Percentiles rank a stretch among this genome's conserved stretches.
These are phyloP conservation scores for Phyllostachys edulis DNA, from an alignment of 176 grass and related monocot genomes.

Conservation along the genomic window DNA sequence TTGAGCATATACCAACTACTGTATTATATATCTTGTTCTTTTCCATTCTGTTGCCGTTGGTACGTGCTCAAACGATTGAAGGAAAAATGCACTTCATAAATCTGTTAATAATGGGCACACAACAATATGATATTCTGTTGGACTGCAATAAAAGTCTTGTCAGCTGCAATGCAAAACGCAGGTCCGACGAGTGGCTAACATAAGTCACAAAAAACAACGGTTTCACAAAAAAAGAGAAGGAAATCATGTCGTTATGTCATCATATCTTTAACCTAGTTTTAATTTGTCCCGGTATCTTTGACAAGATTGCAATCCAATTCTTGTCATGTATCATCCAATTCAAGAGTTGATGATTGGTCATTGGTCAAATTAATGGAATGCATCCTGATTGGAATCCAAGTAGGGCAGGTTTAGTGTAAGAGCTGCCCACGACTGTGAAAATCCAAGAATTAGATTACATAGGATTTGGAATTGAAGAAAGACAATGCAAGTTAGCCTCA, in stretches of 20 bases:
- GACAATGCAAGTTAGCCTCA: background rate
- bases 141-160: background rate
- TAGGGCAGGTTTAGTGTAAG: background rate
- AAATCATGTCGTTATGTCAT: background rate
- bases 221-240: background rate
- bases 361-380: background rate
- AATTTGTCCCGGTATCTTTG: conserved; percentile 30
- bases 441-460: background rate
- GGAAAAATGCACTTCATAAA: background rate
- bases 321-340: conserved; percentile 1
- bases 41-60: background rate
- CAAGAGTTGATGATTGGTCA: background rate
- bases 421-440: background rate
- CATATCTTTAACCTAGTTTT: background rate
- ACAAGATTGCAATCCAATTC: conserved; percentile 27
- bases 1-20: too few relatives aligned
- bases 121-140: background rate
- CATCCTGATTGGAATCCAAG: conserved; percentile 4
- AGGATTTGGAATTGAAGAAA: background rate
- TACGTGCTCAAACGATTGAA: background rate
- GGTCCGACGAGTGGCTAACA: background rate
- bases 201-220: background rate
- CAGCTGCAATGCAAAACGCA: background rate
- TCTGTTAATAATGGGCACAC: background rate
- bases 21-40: background rate